A percentile compares a stretch with the other conserved stretches of the same genome.
Evolutionary conservation across 2,329 filamentous ascomycete genomes (phyloP).

Genomic region (Podosphaera fusca): DNA sequence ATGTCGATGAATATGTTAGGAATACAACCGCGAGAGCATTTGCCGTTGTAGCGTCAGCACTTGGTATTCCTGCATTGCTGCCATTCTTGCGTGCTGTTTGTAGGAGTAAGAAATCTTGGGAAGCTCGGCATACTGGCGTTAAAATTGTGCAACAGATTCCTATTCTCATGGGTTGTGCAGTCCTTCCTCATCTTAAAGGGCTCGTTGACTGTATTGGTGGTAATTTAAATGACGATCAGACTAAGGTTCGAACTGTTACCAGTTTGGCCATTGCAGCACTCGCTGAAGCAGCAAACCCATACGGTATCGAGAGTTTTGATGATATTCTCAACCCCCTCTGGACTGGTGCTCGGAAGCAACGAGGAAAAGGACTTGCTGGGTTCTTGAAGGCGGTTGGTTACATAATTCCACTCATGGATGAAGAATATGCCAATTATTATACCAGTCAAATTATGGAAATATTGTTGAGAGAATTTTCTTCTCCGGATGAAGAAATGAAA

Average conservation of each 20-base stretch:
- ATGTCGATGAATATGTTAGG: slow-evolving; percentile 92
- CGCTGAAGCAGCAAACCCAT: slow-evolving; percentile 89
- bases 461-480: slow-evolving; percentile 80
- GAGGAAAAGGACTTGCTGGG: slow-evolving; percentile 83
- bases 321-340: slow-evolving; percentile 92
- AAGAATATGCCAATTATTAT: slow-evolving; percentile 98
- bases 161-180: slow-evolving; percentile 93
- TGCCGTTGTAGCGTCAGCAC: slow-evolving; percentile 83
- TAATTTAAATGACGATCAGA: slow-evolving; percentile 92
- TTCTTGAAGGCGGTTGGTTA: slow-evolving; percentile 96
- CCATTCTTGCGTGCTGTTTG: slow-evolving; percentile 92
- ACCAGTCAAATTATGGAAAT: slow-evolving; percentile 99
- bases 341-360: slow-evolving; percentile 72
- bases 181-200: slow-evolving; percentile 84
- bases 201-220: slow-evolving; percentile 90
- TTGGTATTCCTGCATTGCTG: slow-evolving; percentile 83
- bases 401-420: slow-evolving; percentile 97
- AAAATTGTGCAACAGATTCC: slow-evolving; percentile 99
- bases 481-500: slow-evolving; percentile 98
- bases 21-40: slow-evolving; percentile 96
- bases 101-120: slow-evolving; percentile 97
- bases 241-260: slow-evolving; percentile 90
- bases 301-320: slow-evolving; percentile 97
- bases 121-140: slow-evolving; percentile 89
- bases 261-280: slow-evolving; percentile 84